Evolutionary conservation across 768 basidiomycete species (phyloP), one percentile per base, ranked within the genome.

Genomic region (Hericium erinaceus): DNA sequence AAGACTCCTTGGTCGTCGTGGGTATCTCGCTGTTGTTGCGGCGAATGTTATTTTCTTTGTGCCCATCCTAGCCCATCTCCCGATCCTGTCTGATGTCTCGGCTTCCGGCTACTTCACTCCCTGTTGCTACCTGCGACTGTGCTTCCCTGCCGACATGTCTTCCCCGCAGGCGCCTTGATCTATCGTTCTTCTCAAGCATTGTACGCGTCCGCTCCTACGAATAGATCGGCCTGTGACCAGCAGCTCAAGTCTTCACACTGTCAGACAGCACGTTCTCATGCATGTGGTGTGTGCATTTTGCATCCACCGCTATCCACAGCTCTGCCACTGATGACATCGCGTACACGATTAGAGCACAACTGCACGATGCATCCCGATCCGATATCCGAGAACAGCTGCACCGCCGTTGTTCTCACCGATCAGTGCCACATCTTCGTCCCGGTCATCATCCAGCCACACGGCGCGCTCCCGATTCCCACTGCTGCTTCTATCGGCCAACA

Each of bases 21-120:
- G 52, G 52, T 53, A 53, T 53, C 37, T 53, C 52, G 52, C 38
- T 11, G 52, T 53, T 53, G 52, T 37, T 53, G 52, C 52, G 52
- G 52, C 52, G 39, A 53, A 53, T 38, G 26, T 39, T 20, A 26
- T 24, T 53, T 20, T 39, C 20, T 24, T 18, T n/a, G 20, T 12
- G 26, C 38, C 33, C 24, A n/a, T 53, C 39, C n/a, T 38, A 38
- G 26, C 38, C 33, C 24, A n/a, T 53, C 39, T 38, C 52, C 33
- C 52, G 20, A 20, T 15, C 44, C 20, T 46, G 44, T 46, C 44
- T 46, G n/a, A 18, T 46, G 52, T n/a, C 52, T 53, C 33, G 33
- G 33, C n/a, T 51, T 28, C 49, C 49, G 26, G 7, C 13, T 11
- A 24, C 44, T 46, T 46, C 44, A 18, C 11, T 46, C 44, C 20